phyloP scores from a whole-genome alignment of 75 land plant genomes.

The Sequoia sempervirens region DNA sequence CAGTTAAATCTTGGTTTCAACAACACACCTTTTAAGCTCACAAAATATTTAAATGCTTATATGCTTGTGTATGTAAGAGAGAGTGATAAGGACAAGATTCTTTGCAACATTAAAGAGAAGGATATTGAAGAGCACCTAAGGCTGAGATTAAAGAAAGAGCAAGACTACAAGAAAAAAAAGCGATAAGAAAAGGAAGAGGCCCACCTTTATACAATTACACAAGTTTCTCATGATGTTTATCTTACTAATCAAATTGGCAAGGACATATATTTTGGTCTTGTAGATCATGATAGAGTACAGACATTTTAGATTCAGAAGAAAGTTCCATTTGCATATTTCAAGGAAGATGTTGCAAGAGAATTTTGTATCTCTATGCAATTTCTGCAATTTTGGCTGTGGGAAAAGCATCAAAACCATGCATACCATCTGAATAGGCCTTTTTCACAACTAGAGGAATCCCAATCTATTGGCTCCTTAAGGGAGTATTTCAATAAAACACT shows the following conservation, averaged over 20 bases:
- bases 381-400: too few relatives aligned
- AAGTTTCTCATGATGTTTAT: slow-evolving; percentile 83
- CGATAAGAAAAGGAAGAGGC: slow-evolving; percentile 90
- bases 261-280: slow-evolving; percentile 79
- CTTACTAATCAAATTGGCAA: slow-evolving; percentile 72
- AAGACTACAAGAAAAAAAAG: slow-evolving; percentile 89
- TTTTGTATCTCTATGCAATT: too few relatives aligned
- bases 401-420: too few relatives aligned
- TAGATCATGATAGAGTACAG: slow-evolving; percentile 81
- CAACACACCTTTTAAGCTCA: slow-evolving; percentile 88
- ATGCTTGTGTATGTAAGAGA: slow-evolving; percentile 98
- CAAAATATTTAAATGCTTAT: slow-evolving; percentile 97
- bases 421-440: too few relatives aligned
- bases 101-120: slow-evolving; percentile 93
- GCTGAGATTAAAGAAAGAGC: slow-evolving; percentile 91
- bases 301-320: slow-evolving; percentile 76
- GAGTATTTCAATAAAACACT: too few relatives aligned
- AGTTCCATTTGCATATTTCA: slow-evolving; percentile 49
- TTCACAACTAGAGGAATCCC: too few relatives aligned
- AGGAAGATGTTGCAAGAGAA: slow-evolving; percentile 19
- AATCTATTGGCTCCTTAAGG: too few relatives aligned
- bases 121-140: slow-evolving; percentile 93
- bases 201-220: slow-evolving; percentile 87
- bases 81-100: slow-evolving; percentile 91
- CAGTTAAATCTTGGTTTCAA: slow-evolving; percentile 94